Conservation (phyloP, 2,329 filamentous ascomycete genomes). For the Pseudopithomyces chartarum region DNA sequence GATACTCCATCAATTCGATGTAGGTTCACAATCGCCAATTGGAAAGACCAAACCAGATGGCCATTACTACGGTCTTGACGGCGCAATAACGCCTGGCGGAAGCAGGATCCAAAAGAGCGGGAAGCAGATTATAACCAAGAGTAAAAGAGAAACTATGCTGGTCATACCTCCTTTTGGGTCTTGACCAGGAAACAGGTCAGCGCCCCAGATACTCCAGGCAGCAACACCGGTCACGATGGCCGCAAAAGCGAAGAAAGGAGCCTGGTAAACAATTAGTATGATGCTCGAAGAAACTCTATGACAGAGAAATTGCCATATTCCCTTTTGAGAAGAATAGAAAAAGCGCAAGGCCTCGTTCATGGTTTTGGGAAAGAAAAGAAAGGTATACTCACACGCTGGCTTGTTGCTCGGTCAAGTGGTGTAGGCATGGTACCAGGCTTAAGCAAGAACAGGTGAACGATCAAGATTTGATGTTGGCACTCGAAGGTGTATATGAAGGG, state of each 20-base stretch:
- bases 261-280: constrained; percentile 16
- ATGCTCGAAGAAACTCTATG: not conserved
- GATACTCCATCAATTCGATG: too few relatives aligned
- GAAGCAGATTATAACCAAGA: not conserved
- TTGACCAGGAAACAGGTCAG: constrained; percentile 78
- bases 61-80: not conserved
- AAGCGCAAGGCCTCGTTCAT: constrained; percentile 19
- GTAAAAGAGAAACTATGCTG: constrained; percentile 21
- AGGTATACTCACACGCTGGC: constrained; percentile 45
- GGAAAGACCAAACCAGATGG: too few relatives aligned
- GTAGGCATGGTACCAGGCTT: constrained; percentile 50
- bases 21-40: too few relatives aligned
- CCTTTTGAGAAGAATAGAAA: constrained; percentile 3
- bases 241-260: constrained; percentile 63
- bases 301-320: not conserved
- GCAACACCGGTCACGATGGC: constrained; percentile 81
- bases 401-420: constrained; percentile 54
- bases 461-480: not conserved
- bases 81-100: not conserved
- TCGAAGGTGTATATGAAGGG: not conserved
- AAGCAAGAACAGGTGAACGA: not conserved
- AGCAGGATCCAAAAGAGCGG: not conserved
- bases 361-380: not conserved
- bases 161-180: constrained; percentile 76
- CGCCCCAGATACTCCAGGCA: constrained; percentile 83